phyloP scores from a whole-genome alignment of 1,284 basidiomycete genomes.

The Ustilago esculenta region DNA sequence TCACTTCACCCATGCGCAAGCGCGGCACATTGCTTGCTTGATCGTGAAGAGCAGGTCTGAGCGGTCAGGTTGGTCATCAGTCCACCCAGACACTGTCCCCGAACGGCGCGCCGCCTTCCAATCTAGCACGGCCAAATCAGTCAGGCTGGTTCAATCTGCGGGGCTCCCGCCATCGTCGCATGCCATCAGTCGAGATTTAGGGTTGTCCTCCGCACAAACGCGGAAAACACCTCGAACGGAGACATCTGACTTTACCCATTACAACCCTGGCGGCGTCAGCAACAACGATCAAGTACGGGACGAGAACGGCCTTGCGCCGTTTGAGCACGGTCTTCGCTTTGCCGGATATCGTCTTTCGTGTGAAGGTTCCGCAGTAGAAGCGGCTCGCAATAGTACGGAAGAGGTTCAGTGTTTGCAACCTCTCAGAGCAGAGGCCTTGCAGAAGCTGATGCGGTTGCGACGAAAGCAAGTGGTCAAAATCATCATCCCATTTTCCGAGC shows the following conservation, averaged over 20 bases:
- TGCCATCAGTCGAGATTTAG: conserved; percentile 7
- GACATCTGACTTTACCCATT: conserved; percentile 11
- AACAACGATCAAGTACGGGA: background rate
- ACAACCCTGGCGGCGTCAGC: background rate
- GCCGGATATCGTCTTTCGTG: conserved; percentile 14
- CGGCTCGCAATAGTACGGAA: background rate
- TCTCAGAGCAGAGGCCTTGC: conserved; percentile 2
- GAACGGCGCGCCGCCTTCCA: too few relatives aligned
- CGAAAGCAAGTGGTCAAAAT: conserved; percentile 41
- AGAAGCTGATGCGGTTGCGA: conserved; percentile 7
- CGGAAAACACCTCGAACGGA: background rate
- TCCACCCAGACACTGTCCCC: conserved; percentile 1
- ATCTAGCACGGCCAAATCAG: background rate
- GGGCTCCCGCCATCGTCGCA: conserved; percentile 3
- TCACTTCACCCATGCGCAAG: conserved; percentile 5
- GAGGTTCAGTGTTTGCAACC: conserved; percentile 2
- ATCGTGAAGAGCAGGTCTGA: background rate
- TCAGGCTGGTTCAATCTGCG: background rate
- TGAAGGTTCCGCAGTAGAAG: background rate
- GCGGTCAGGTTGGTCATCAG: conserved; percentile 3
- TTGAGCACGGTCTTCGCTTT: conserved; percentile 14
- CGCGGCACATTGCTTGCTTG: conserved; percentile 7
- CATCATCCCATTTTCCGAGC: conserved; percentile 34
- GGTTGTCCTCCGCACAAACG: conserved; percentile 7
- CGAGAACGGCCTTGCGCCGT: background rate